phyloP scores from a whole-genome alignment of 148 eudicot species.

The Simmondsia chinensis region DNA sequence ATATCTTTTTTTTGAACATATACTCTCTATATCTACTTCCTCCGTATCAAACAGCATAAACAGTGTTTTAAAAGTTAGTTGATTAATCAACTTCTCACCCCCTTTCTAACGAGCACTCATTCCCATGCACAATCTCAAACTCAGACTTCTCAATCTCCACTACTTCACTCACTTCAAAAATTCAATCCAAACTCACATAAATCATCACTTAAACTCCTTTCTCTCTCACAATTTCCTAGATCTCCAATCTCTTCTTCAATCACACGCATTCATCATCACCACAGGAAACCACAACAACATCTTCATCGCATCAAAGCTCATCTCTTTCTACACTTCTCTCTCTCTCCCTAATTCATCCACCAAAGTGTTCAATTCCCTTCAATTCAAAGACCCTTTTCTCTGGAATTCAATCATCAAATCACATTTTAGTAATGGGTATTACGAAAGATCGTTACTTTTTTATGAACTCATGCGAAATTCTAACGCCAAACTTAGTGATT shows the following conservation, averaged over 20 bases:
- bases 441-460: constrained; percentile 30
- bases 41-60: too few relatives aligned
- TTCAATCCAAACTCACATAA: too few relatives aligned
- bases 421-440: constrained; percentile 38
- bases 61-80: too few relatives aligned
- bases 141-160: too few relatives aligned
- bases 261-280: constrained; percentile 44
- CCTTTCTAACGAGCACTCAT: too few relatives aligned
- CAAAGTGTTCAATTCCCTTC: constrained; percentile 31
- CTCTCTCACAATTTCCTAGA: constrained; percentile 18
- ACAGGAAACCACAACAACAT: constrained; percentile 41
- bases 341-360: constrained; percentile 24
- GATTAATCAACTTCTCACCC: too few relatives aligned
- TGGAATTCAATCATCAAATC: constrained; percentile 71
- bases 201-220: constrained; percentile 23
- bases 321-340: constrained; percentile 38
- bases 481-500: constrained; percentile 26
- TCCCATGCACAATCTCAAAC: too few relatives aligned
- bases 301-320: constrained; percentile 62
- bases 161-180: too few relatives aligned
- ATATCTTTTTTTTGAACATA: too few relatives aligned
- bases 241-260: constrained; percentile 23
- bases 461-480: constrained; percentile 34
- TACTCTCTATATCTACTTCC: too few relatives aligned
- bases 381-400: constrained; percentile 42